Evolutionary conservation across 805 yeast genomes (phyloP), one percentile per base, ranked within the genome.

Genomic region (Diddensiella caesifluorescens): DNA sequence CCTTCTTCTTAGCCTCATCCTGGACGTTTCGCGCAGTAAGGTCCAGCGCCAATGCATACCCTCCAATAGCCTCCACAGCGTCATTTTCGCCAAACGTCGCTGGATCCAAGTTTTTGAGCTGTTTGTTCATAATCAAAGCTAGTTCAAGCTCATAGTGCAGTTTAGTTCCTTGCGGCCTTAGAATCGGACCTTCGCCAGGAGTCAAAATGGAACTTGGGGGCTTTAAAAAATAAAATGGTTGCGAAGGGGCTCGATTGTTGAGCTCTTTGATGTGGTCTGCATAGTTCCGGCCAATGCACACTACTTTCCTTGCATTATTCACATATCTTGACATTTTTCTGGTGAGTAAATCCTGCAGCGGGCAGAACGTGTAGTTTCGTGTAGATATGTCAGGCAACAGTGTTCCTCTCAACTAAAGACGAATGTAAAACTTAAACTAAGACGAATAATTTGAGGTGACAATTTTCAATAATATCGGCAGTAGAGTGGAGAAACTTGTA

Each of bases 1-100:
- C 97, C 62, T 86, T 87, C 65, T 73, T 74, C 65, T 92, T 92
- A 27, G 96, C 96, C 55, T 80, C 95, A 56, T 83, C 89, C 65
- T 92, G 99, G 22, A 92, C 94, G 56, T 89, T 87, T 61, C 99
- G 76, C 0, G 95, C 97, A 5, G 98, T 92, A 74, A 92, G 71
- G 61, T 92, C 99, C 36, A 92, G 75, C 0, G 97, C 89, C 48
- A 92, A 69, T 1, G 94, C 84, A 56, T 89, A 87, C 9, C 97
- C 97, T 3, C 74, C 83, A 51, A 92, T 84, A 10, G 86, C 70
- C 39, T 83, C 84, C 38, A 82, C 56, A 1, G 95, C 94, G 39
- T 86, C 85, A 35, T 73, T 57, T 5, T 75, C 72, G 3, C 76
- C 67, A 58, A 86, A 84, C 0, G 64, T 56, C 2, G 59, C 66